Percentiles rank a stretch among this genome's conserved stretches.
These are phyloP conservation scores for Endoconidiophora laricicola DNA, from an alignment of 2,329 filamentous ascomycete species.

Conservation along the genomic window DNA sequence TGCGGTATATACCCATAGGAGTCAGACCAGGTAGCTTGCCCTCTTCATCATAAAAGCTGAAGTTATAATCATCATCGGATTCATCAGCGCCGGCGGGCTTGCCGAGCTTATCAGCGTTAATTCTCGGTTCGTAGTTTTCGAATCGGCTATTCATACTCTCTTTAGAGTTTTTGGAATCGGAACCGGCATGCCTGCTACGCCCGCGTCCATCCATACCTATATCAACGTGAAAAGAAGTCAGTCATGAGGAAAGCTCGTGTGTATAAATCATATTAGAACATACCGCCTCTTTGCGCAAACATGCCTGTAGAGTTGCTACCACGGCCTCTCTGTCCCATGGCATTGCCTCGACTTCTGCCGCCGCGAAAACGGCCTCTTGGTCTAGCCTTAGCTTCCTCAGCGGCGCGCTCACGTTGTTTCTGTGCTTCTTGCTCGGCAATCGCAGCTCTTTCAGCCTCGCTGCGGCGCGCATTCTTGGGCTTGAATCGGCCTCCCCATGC, in stretches of 20 bases:
- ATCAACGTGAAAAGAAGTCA: not conserved
- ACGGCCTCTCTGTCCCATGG: conserved; percentile 26
- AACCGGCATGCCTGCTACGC: conserved; percentile 15
- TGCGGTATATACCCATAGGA: conserved; percentile 37
- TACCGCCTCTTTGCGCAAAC: conserved; percentile 16
- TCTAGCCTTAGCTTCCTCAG: conserved; percentile 24
- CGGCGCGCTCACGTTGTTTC: conserved; percentile 25
- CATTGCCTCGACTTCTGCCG: conserved; percentile 27
- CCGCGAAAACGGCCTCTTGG: conserved; percentile 26
- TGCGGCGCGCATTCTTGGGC: conserved; percentile 32
- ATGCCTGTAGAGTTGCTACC: conserved; percentile 17
- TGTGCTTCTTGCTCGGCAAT: conserved; percentile 29
- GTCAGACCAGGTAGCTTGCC: conserved; percentile 21
- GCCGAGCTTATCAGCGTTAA: conserved; percentile 41
- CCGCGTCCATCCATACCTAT: conserved; percentile 6
- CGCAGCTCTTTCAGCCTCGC: conserved; percentile 31
- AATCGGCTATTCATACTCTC: conserved; percentile 18
- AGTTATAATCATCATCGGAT: conserved; percentile 30
- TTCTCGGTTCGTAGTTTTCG: conserved; percentile 27
- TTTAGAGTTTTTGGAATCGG: conserved; percentile 18
- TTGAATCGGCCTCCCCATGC: conserved; percentile 26
- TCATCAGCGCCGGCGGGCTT: conserved; percentile 21
- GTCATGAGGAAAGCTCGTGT: not conserved
- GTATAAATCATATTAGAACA: conserved; percentile 14
- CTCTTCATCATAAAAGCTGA: conserved; percentile 27